A percentile compares a stretch with the other conserved stretches of the same genome.
phyloP scores from a whole-genome alignment of 257 asterid genomes.

The Petrea volubilis region DNA sequence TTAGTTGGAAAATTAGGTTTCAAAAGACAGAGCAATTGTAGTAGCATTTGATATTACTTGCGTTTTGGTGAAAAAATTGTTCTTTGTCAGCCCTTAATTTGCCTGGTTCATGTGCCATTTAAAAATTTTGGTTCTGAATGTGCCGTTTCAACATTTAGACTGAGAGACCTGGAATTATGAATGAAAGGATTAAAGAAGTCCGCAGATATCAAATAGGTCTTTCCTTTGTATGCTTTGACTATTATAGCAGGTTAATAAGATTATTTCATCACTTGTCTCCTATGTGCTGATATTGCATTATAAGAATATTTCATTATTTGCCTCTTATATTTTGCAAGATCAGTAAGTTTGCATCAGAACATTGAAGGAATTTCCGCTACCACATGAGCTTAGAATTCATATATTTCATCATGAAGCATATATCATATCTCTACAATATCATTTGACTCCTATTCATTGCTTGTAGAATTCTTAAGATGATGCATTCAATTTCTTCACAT shows the following conservation, averaged over 20 bases:
- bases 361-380: conserved; percentile 1
- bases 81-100: neutral
- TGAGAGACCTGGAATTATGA: neutral
- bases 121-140: neutral
- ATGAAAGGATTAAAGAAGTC: neutral
- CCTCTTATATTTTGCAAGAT: conserved; percentile 2
- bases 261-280: neutral
- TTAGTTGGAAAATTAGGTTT: neutral
- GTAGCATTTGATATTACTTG: neutral
- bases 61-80: neutral
- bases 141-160: neutral
- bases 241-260: neutral
- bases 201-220: neutral
- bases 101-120: neutral
- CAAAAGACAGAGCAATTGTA: neutral
- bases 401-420: conserved; percentile 15
- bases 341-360: conserved; percentile 2
- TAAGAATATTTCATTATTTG: neutral
- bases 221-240: neutral
- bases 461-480: conserved; percentile 80
- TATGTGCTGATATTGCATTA: neutral
- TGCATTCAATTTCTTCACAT: conserved; percentile 75
- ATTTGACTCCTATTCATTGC: conserved; percentile 9
- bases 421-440: conserved; percentile 20
- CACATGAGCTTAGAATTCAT: conserved; percentile 21